Base-by-base conservation (phyloP, 495 filamentous ascomycete genomes). In the Trichoderma virens region DNA sequence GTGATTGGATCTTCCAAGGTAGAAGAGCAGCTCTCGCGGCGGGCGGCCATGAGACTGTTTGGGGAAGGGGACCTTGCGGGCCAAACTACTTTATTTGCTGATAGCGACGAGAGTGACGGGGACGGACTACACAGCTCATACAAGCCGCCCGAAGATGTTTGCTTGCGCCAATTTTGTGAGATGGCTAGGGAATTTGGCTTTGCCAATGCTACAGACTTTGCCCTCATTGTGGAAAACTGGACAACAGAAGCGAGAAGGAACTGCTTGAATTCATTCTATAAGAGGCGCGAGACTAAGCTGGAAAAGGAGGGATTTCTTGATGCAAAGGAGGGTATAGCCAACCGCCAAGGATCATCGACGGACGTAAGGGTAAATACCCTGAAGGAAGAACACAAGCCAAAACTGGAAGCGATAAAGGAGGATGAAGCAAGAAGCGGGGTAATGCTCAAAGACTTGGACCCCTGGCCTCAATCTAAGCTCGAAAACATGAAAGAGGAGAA, bases 191-290 rank as follows among this genome's bases (percentile, higher is more conserved):
- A 81, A 51, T 89, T 92, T 75, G 91, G 91, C 43, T 96, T 91
- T 72, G 73, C 79, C 6, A 86, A 85, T 76, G 86, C 86, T 7
- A 89, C 85, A 7, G 90, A 96, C 67, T 98, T 98, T 83, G 95
- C 93, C 56, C 81, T 97, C 54, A 88, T 92, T 9, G 94, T 98
- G 14, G 94, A 98, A 75, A 85, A 89, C 30, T 94, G 91, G 92
- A 96, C 91, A 65, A 91, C 93, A 77, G 90, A 87, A 69, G 83
- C 95, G 76, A 73, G 94, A 71, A 80, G 89, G 69, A 84, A 86
- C 61, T 91, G 85, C 73, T 79, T 98, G 65, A 91, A 96, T 62
- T 78, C 74, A 41, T 98, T 96, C 81, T 97, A 98, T 77, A 71
- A 67, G 65, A 72, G 67, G 62, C 71, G 83, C 25, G 73, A 73